Conservation (phyloP, 305 asterid species). For the Fraxinus floribunda region DNA sequence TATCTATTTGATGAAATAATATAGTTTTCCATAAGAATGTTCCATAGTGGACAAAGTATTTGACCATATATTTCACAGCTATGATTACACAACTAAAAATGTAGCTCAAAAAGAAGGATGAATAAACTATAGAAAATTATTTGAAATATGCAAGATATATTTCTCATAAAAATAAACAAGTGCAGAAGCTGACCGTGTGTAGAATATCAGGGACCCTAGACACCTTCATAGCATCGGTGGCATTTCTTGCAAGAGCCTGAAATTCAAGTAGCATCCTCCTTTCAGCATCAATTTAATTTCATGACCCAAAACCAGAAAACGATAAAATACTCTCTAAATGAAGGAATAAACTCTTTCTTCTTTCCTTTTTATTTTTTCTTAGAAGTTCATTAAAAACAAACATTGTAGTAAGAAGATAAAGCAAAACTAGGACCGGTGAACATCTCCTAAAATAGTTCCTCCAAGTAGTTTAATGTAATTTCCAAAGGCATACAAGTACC, state of each 20-base stretch:
- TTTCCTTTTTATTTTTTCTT: background rate
- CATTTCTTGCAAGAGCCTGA: constrained; percentile 74
- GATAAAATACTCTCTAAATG: background rate
- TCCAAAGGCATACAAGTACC: background rate
- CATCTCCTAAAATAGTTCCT: background rate
- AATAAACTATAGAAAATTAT: background rate
- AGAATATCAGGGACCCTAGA: constrained; percentile 78
- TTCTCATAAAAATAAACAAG: constrained; percentile 5
- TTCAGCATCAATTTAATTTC: background rate
- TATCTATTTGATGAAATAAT: background rate
- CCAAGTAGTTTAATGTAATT: background rate
- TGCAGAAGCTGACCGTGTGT: constrained; percentile 52
- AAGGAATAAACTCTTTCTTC: background rate
- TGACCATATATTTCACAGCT: background rate
- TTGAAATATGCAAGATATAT: background rate
- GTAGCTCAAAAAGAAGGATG: background rate
- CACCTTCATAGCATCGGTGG: constrained; percentile 86
- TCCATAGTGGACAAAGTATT: background rate
- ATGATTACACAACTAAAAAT: background rate
- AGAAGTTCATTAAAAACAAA: background rate
- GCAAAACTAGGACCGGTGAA: background rate
- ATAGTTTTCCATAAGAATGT: background rate
- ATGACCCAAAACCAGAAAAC: background rate
- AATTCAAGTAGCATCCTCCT: constrained; percentile 17
- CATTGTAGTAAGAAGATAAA: background rate